Percentiles rank a stretch among this genome's conserved stretches.
Evolutionary conservation across 208 protist genomes (phyloP).

Genomic region (Crithidia brevicula): DNA sequence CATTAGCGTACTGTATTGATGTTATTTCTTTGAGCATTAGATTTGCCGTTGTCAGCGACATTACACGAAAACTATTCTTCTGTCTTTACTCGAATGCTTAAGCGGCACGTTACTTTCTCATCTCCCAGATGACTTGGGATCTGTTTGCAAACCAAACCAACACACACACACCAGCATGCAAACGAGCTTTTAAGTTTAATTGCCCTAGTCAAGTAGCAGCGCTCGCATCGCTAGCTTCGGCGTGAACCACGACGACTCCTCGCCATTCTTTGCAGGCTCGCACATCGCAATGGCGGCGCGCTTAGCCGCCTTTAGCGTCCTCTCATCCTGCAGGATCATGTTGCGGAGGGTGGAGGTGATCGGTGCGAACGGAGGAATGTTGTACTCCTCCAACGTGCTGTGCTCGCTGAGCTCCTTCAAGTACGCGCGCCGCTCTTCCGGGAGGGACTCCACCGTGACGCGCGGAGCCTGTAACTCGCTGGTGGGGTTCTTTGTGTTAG

Average conservation of each 20-base stretch:
- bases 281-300: conserved; percentile 80
- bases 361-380: conserved; percentile 76
- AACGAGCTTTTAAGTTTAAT: no score
- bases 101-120: no score
- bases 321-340: conserved; percentile 65
- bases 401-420: conserved; percentile 53
- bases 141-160: no score
- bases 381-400: conserved; percentile 60
- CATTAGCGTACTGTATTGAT: no score
- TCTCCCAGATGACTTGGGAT: no score
- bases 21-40: no score
- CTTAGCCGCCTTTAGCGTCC: conserved; percentile 60
- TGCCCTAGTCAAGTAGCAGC: conserved; percentile 62
- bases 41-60: no score
- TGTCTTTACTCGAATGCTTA: no score
- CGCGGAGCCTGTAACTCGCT: conserved; percentile 50
- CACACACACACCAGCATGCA: no score
- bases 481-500: conserved; percentile 77
- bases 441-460: conserved; percentile 36
- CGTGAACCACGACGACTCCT: conserved; percentile 59
- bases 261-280: conserved; percentile 15
- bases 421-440: conserved; percentile 50
- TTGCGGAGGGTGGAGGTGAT: conserved; percentile 80
- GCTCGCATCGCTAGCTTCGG: conserved; percentile 65
- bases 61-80: no score